Base-by-base conservation (phyloP, 495 filamentous ascomycete genomes). In the Podospora conica region DNA sequence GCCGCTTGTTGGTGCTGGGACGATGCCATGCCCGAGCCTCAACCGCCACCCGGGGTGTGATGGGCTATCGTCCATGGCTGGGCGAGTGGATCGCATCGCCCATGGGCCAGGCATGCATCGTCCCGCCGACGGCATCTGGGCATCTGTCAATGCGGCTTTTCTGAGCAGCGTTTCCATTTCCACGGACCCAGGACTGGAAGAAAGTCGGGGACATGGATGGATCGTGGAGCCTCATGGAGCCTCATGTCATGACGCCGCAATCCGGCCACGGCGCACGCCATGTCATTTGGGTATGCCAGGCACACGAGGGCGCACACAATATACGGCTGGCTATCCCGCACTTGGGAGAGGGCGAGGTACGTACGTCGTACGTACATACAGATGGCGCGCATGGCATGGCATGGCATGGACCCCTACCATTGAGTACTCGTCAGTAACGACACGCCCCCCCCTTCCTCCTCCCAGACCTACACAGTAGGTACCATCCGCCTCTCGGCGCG, bases 101-200 rank as follows among this genome's bases (percentile, higher is more conserved):
- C n/a, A n/a, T 9, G 40, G 40, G 40, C 18, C 40, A 48, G 18
- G 40, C 40, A 48, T 9, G 12, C 9, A 11, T 31, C 29, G 9
- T 31, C 29, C 29, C 29, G 29, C 33, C 33, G 33, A 48, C 33
- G 33, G 33, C 33, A 48, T 48, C 25, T 55, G 40, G 40, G 22
- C 27, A 54, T 23, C n/a, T 48, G 33, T 55, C 48, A 53, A 63
- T 63, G 61, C 61, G 61, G 61, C 61, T 63, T 63, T 63, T 63
- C 60, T 9, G 12, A 40, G 33, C 33, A 40, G 33, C 33, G 33
- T 40, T 7, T 18, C 12, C 33, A 10, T 33, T 33, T 4, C 0
- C 31, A 12, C 33, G 33, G 33, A 48, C n/a, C 33, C 33, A 48
- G 15, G 33, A 48, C 0, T 7, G 15, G 33, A 18, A n/a, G n/a